Percentiles rank a stretch among this genome's conserved stretches.
Conservation (phyloP, 208 protist genomes). For the Phytomonas sp. region DNA sequence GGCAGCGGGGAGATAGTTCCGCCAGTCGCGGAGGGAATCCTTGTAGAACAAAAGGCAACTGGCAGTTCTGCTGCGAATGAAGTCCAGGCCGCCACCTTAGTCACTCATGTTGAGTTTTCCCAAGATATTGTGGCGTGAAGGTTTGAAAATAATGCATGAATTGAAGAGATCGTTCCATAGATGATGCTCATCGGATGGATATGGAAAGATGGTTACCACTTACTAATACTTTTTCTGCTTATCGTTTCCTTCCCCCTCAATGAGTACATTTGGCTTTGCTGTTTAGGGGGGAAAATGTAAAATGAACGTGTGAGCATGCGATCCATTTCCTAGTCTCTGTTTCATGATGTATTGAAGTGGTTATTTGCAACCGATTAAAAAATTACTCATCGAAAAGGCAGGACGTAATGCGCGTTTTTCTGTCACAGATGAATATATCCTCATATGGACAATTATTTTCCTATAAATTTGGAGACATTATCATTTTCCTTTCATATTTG, state of each 20-base stretch:
- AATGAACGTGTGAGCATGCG: not conserved
- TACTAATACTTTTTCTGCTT: not conserved
- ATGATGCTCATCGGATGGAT: not conserved
- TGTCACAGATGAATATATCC: not conserved
- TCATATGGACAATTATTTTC: not conserved
- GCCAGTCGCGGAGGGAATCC: not conserved
- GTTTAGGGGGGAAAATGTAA: not conserved
- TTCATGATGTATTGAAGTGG: not conserved
- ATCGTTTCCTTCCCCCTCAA: not conserved
- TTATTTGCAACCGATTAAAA: not conserved
- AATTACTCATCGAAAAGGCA: not conserved
- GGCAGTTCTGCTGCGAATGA: not conserved
- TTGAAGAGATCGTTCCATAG: not conserved
- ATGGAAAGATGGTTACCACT: not conserved
- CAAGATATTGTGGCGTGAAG: not conserved
- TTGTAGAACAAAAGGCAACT: slow-evolving; percentile 2
- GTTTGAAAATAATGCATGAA: not conserved
- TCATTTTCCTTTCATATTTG: not conserved
- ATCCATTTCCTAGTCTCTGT: not conserved
- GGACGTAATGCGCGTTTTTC: not conserved
- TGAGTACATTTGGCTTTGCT: not conserved
- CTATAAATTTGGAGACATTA: not conserved
- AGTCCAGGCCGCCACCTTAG: not conserved
- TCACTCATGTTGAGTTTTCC: not conserved
- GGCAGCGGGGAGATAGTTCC: slow-evolving; percentile 1